Evolutionary conservation across 306 rosid genomes (phyloP), one percentile per base, ranked within the genome.

Genomic region (Trifolium subterraneum): DNA sequence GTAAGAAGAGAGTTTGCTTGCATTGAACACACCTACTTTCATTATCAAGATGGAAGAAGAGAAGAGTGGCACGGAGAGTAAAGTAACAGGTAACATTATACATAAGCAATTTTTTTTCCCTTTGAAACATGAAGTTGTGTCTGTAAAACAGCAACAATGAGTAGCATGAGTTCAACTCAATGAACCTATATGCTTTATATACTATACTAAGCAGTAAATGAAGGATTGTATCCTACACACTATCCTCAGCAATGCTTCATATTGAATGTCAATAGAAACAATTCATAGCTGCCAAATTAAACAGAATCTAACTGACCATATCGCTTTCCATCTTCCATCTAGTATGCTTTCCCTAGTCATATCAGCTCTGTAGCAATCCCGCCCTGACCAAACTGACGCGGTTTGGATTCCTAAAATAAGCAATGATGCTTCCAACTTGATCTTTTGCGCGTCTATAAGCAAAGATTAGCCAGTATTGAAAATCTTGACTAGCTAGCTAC

Each of bases 401-500:
- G 60, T 69, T 69, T 65, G 25, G 25, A 22, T 22, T 22, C 25
- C 25, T 22, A 22, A 1, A 22, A 22, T 2, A 22, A 22, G 25
- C 25, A 22, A 22, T 22, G 25, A 22, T 22, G 58, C 72, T 78
- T 74, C 80, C 68, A 54, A 81, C 47, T 20, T 66, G 12, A 68
- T 36, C 59, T 55, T 71, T 61, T 70, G 74, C 36, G 51, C 50
- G 7, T 64, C 36, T 66, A 68, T 68, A 66, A 41, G 20, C 19
- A 45, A 45, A 55, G 71, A 69, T 63, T 27, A 41, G 29, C 58
- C 36, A 16, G 16, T 25, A 33, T 4, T 3, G 60, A 74, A 81
- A 62, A 56, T 65, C 29, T 22, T 66, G 73, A 68, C 68, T 48
- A 64, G 63, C 83, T 81, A 77, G 71, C 84, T 83, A 74, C 86